These are phyloP conservation scores for Zea luxurians DNA, from an alignment of 176 grass and related monocot genomes.

Conservation along the genomic window DNA sequence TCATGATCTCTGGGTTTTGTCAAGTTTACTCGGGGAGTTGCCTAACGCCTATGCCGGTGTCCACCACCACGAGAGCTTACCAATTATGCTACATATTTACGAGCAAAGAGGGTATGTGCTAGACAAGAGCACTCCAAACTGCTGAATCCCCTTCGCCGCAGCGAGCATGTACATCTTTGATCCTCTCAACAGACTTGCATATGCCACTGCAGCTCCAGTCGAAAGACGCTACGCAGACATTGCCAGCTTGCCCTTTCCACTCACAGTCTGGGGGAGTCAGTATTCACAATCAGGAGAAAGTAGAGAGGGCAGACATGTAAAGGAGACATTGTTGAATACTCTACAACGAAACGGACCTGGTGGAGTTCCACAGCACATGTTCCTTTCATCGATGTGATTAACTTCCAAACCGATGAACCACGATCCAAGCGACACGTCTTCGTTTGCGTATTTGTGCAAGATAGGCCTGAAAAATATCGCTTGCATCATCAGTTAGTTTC, in stretches of 20 bases:
- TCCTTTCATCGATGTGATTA: constrained; percentile 88
- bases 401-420: constrained; percentile 93
- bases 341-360: constrained; percentile 51
- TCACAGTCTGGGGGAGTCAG: constrained; percentile 54
- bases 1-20: background rate
- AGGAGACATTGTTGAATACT: background rate
- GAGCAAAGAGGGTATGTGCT: background rate
- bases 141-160: constrained; percentile 73
- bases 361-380: constrained; percentile 92
- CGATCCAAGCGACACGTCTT: constrained; percentile 84
- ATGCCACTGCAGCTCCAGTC: constrained; percentile 91
- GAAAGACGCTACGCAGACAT: constrained; percentile 70
- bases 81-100: constrained; percentile 44
- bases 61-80: constrained; percentile 4
- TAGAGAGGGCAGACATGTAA: background rate
- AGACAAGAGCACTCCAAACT: constrained; percentile 72
- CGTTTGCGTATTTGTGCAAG: constrained; percentile 90
- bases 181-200: constrained; percentile 79
- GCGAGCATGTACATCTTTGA: constrained; percentile 62
- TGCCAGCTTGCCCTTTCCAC: constrained; percentile 82
- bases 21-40: background rate
- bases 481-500: constrained; percentile 31
- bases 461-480: constrained; percentile 63
- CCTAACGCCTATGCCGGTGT: background rate
- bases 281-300: constrained; percentile 4